Evolutionary conservation across 176 grass and related monocot species (phyloP).

Genomic region (Saccharum officinarum): DNA sequence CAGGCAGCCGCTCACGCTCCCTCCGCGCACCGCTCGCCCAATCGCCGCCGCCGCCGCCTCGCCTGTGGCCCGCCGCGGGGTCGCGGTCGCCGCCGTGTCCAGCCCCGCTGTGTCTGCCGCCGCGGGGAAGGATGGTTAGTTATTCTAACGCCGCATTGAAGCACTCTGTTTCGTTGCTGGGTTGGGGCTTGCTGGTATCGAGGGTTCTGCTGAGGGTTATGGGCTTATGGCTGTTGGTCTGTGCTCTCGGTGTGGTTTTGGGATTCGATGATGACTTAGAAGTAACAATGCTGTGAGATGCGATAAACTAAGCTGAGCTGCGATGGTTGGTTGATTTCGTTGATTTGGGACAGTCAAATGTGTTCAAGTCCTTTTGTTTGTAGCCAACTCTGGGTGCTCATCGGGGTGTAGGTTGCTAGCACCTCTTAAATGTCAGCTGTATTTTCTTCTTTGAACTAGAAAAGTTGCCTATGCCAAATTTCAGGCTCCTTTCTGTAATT

Average conservation of each 20-base stretch:
- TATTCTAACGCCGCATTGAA: slow-evolving; percentile 2
- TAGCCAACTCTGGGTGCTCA: not conserved
- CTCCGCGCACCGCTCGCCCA: slow-evolving; percentile 12
- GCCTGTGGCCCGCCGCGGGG: slow-evolving; percentile 23
- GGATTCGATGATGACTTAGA: not conserved
- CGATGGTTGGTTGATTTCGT: not conserved
- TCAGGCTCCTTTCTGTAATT: not conserved
- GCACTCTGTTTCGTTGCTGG: not conserved
- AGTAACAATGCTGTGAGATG: not conserved
- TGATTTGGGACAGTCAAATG: not conserved
- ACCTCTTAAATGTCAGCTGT: not conserved
- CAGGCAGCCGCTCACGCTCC: not conserved
- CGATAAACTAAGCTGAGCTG: not conserved
- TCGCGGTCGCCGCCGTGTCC: slow-evolving; percentile 35
- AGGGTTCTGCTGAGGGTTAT: slow-evolving; percentile 27
- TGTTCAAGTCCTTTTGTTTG: not conserved
- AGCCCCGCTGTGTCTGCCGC: slow-evolving; percentile 16
- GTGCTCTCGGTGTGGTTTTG: too few species aligned
- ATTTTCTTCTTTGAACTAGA: not conserved
- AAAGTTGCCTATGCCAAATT: not conserved
- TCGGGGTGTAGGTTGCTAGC: not conserved
- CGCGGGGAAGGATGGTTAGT: slow-evolving; percentile 37
- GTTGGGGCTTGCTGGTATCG: not conserved
- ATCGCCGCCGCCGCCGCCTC: slow-evolving; percentile 29
- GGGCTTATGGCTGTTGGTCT: not conserved